Conservation (phyloP, 2,329 filamentous ascomycete species). For the Pseudocercospora cruenta region DNA sequence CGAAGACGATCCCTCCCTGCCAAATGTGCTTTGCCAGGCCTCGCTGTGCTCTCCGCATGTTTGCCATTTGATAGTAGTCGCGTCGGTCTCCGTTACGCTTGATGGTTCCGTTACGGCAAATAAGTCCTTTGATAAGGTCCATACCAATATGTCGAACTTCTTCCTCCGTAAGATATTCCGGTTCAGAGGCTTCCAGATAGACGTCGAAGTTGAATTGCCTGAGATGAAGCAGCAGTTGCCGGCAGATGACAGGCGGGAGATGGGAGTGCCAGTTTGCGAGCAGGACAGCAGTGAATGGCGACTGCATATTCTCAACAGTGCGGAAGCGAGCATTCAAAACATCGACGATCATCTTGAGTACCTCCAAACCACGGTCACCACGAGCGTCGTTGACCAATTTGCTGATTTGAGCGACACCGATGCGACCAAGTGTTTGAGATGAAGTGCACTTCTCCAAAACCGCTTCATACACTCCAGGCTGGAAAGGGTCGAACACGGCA, state of each 20-base stretch:
- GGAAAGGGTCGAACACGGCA: conserved; percentile 31
- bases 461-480: conserved; percentile 27
- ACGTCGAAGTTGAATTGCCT: conserved; percentile 44
- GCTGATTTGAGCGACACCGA: conserved; percentile 21
- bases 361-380: not conserved
- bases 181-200: conserved; percentile 48
- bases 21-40: conserved; percentile 53
- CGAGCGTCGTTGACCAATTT: not conserved
- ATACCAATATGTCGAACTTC: conserved; percentile 42
- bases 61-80: conserved; percentile 50
- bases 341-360: conserved; percentile 18
- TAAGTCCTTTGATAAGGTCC: conserved; percentile 40
- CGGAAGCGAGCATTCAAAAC: conserved; percentile 24
- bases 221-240: conserved; percentile 41
- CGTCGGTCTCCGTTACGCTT: conserved; percentile 46
- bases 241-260: conserved; percentile 37
- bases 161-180: conserved; percentile 42
- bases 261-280: conserved; percentile 47
- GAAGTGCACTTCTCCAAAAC: conserved; percentile 29
- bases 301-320: conserved; percentile 38
- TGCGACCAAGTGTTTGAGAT: conserved; percentile 30
- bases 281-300: conserved; percentile 46
- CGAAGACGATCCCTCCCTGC: conserved; percentile 46
- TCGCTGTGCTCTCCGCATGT: conserved; percentile 48
- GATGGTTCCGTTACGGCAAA: conserved; percentile 46